Base-by-base conservation (phyloP, 2,329 filamentous ascomycete genomes). In the Akanthomyces lecanii region DNA sequence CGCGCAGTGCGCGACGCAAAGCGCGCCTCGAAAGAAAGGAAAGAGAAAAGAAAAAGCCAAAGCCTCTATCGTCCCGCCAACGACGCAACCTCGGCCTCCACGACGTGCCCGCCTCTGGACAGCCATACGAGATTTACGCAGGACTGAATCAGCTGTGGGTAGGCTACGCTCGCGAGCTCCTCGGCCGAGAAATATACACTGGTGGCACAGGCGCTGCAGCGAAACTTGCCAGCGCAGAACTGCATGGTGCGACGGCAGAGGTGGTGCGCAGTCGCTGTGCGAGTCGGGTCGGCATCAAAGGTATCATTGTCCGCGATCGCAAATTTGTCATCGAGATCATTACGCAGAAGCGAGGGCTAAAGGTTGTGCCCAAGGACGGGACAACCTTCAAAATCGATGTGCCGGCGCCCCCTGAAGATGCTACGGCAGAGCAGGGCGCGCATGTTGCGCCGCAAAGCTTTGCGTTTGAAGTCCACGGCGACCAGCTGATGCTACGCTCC, bases 291-390 rank as follows among this genome's bases (percentile, higher is more conserved):
- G 94, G 95, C 0, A 76, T 94, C 61, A 85, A 81, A 69, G 95
- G 95, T 18, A 94, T 98, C 69, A 90, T 98, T 65, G 86, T 97
- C 47, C 87, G 91, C 73, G 95, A 99, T 77, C 89, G 90, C 58
- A 92, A 89, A 73, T 94, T 90, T 71, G 88, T 89, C 1, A 91
- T 98, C 75, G 90, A 96, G 74, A 78, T 99, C 65, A 83, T 98
- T 45, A 97, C 91, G 3, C 80, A 75, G 70, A 82, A 81, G 68
- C 83, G 93, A 75, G 79, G 82, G 67, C 70, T 95, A 50, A 96
- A 95, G 78, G 80, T 86, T 47, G 81, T 98, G 63, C 94, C 95
- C 4, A 99, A 99, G 73, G 92, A 96, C 72, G 89, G 92, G 45
- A 94, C 92, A 0, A 81, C 94, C 21, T 98, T 99, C 70, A 84